Conservation (phyloP, 163 green algal genomes). For the Scenedesmus sp. region DNA sequence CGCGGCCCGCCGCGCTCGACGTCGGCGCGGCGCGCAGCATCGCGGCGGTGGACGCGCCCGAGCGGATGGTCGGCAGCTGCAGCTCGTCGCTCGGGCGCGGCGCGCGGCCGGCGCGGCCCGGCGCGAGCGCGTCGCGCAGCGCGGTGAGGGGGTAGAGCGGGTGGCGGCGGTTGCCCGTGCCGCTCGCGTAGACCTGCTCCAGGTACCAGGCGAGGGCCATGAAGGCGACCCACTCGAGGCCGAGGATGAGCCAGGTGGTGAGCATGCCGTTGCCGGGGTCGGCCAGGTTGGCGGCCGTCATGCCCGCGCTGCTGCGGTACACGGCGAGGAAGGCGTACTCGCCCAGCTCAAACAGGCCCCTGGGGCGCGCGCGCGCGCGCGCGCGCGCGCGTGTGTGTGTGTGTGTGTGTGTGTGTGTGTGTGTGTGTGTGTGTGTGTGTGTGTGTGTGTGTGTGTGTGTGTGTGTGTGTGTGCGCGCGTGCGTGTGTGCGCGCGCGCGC, state of each 20-base stretch:
- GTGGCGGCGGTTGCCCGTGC: constrained; percentile 76
- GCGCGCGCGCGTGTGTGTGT: too few species aligned
- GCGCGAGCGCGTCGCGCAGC: constrained; percentile 1
- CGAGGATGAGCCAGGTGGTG: constrained; percentile 78
- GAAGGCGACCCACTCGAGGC: constrained; percentile 85
- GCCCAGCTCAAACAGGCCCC: constrained; percentile 75
- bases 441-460: too few species aligned
- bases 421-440: too few species aligned
- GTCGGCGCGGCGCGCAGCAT: constrained; percentile 9
- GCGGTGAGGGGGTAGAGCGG: constrained; percentile 84
- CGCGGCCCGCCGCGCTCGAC: not conserved
- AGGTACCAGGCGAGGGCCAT: constrained; percentile 79
- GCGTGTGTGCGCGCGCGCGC: too few species aligned
- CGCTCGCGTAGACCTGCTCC: constrained; percentile 76
- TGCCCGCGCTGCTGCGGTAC: constrained; percentile 66
- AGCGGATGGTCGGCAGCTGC: constrained; percentile 38
- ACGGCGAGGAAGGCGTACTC: constrained; percentile 85
- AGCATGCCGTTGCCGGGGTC: constrained; percentile 75
- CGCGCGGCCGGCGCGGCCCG: not conserved
- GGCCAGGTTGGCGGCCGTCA: constrained; percentile 65
- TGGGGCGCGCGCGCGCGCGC: constrained; percentile 5
- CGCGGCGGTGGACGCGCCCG: not conserved
- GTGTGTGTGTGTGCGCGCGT: too few species aligned
- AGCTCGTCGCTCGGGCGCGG: constrained; percentile 18
- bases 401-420: too few species aligned